Percentiles rank a stretch among this genome's conserved stretches.
These are phyloP conservation scores for Phtheirospermum japonicum DNA, from an alignment of 257 asterid species.

Conservation along the genomic window DNA sequence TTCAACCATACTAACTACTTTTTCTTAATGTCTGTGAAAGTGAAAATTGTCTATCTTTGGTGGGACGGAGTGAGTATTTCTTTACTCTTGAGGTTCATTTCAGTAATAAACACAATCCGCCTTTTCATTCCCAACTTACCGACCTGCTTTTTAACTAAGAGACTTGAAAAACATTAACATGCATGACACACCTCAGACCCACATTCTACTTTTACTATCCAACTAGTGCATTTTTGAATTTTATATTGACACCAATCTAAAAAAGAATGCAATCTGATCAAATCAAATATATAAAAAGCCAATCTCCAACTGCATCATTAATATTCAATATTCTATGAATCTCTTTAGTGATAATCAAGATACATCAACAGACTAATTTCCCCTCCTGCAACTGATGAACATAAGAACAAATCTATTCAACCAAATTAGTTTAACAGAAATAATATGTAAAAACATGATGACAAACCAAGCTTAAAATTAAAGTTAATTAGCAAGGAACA, in stretches of 20 bases:
- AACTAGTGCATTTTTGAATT: neutral
- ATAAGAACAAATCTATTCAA: conserved; percentile 7
- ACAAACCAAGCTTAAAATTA: neutral
- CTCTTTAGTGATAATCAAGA: conserved; percentile 13
- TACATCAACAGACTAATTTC: conserved; percentile 17
- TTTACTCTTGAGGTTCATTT: neutral
- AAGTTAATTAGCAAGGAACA: conserved; percentile 21
- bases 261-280: conserved; percentile 13
- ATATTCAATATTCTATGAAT: conserved; percentile 14
- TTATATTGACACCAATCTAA: conserved; percentile 7
- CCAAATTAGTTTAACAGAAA: conserved; percentile 7
- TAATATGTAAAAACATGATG: neutral
- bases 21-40: no score
- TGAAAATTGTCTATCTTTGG: no score
- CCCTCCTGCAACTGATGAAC: conserved; percentile 15
- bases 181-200: neutral
- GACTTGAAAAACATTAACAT: neutral
- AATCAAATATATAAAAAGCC: conserved; percentile 2
- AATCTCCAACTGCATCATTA: conserved; percentile 5
- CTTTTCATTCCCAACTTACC: neutral
- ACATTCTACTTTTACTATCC: neutral
- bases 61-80: no score
- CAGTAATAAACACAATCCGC: no score
- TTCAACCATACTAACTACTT: no score
- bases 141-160: neutral